These are phyloP conservation scores for Sugiyamaella pinicola DNA, from an alignment of 1,139 yeast species.

Conservation along the genomic window DNA sequence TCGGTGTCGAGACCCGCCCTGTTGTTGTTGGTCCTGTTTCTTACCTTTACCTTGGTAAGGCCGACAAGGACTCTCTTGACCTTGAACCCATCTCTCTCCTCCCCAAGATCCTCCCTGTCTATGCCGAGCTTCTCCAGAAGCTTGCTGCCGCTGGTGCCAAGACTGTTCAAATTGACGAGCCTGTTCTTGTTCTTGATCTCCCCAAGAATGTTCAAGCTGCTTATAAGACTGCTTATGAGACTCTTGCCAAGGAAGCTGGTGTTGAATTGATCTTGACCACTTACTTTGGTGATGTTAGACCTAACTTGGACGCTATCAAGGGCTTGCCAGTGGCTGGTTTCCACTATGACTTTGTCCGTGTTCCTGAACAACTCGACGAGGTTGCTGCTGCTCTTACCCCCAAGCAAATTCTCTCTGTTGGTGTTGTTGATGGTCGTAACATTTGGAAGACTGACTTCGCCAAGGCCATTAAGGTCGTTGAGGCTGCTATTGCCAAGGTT, in stretches of 20 bases:
- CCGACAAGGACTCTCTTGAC: slow-evolving; percentile 96
- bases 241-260: slow-evolving; percentile 62
- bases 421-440: slow-evolving; percentile 98
- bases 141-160: slow-evolving; percentile 94
- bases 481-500: slow-evolving; percentile 78
- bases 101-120: slow-evolving; percentile 87
- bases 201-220: slow-evolving; percentile 82
- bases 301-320: slow-evolving; percentile 88
- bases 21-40: slow-evolving; percentile 96
- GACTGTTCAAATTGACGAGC: slow-evolving; percentile 96
- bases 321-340: slow-evolving; percentile 90
- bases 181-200: slow-evolving; percentile 91
- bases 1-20: slow-evolving; percentile 97
- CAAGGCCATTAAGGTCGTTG: slow-evolving; percentile 78
- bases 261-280: slow-evolving; percentile 78
- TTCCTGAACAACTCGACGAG: slow-evolving; percentile 91
- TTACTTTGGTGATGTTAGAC: slow-evolving; percentile 98
- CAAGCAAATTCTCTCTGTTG: slow-evolving; percentile 85
- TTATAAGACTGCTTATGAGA: slow-evolving; percentile 82
- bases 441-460: slow-evolving; percentile 97
- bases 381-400: slow-evolving; percentile 65
- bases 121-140: slow-evolving; percentile 83
- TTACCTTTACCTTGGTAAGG: slow-evolving; percentile 92
- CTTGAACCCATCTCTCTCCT: slow-evolving; percentile 89
- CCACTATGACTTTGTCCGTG: slow-evolving; percentile 97